Percentiles rank a stretch among this genome's conserved stretches.
These are phyloP conservation scores for Pezicula radicicola DNA, from an alignment of 2,329 filamentous ascomycete genomes.

Conservation along the genomic window DNA sequence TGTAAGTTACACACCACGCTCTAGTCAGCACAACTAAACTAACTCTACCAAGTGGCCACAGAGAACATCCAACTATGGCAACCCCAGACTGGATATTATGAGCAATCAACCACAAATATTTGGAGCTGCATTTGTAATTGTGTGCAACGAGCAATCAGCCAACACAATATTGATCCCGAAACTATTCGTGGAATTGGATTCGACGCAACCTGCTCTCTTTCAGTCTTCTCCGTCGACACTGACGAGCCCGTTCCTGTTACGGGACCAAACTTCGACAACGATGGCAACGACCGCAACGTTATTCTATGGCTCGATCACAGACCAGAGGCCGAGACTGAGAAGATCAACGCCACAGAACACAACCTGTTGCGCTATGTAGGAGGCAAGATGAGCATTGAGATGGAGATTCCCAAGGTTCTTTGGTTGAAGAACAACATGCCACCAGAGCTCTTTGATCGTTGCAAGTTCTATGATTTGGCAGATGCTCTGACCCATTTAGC, in stretches of 20 bases:
- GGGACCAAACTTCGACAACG: constrained; percentile 77
- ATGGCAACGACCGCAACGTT: constrained; percentile 85
- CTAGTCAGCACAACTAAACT: constrained; percentile 3
- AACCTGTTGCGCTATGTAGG: constrained; percentile 94
- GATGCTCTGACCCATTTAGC: constrained; percentile 94
- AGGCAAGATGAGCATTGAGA: constrained; percentile 98
- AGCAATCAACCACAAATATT: constrained; percentile 97
- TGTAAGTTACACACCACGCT: constrained; percentile 14
- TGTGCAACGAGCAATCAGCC: constrained; percentile 76
- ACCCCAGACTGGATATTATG: constrained; percentile 73
- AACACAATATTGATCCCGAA: constrained; percentile 73
- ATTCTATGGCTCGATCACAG: constrained; percentile 97
- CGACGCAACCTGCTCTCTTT: constrained; percentile 96
- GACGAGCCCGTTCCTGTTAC: constrained; percentile 91
- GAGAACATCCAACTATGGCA: constrained; percentile 81
- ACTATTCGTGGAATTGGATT: constrained; percentile 90
- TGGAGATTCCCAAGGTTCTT: constrained; percentile 97
- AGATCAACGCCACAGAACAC: constrained; percentile 90
- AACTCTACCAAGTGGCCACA: constrained; percentile 48
- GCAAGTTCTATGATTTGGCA: constrained; percentile 94
- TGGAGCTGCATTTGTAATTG: constrained; percentile 93
- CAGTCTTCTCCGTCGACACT: constrained; percentile 85
- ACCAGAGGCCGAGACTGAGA: constrained; percentile 83
- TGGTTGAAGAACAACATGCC: constrained; percentile 99
- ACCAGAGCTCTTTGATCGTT: constrained; percentile 80